Percentiles rank a stretch among this genome's conserved stretches.
Conservation (phyloP, 2,329 filamentous ascomycete species). For the Alternaria tenuissima region DNA sequence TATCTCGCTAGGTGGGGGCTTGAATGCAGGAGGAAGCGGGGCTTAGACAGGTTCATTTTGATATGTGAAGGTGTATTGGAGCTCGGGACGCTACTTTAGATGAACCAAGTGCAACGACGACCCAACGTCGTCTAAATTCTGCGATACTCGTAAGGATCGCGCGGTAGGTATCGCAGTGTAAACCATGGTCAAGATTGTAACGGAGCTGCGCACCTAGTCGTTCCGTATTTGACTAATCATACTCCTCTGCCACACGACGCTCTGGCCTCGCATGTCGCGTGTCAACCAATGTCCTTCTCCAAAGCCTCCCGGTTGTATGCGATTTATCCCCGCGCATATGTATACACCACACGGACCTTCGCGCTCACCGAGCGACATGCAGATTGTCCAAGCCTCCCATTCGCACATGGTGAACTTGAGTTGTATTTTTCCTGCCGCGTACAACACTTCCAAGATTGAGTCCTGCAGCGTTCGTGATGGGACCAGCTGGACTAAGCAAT, state of each 20-base stretch:
- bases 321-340: constrained; percentile 20
- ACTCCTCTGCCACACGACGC: not conserved
- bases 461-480: constrained; percentile 5
- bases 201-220: constrained; percentile 29
- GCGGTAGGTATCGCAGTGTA: constrained; percentile 2
- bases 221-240: constrained; percentile 18
- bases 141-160: constrained; percentile 12
- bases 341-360: constrained; percentile 33
- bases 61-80: constrained; percentile 17
- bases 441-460: constrained; percentile 4
- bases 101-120: constrained; percentile 30
- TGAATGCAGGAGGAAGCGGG: constrained; percentile 19
- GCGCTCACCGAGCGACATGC: constrained; percentile 27
- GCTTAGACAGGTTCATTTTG: constrained; percentile 15
- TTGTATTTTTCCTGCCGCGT: constrained; percentile 23
- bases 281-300: constrained; percentile 20
- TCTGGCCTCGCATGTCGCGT: constrained; percentile 19
- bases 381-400: constrained; percentile 24
- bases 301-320: constrained; percentile 21
- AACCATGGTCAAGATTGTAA: not conserved
- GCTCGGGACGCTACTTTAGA: constrained; percentile 36
- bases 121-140: constrained; percentile 20
- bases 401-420: constrained; percentile 21
- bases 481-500: not conserved
- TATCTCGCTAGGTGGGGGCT: constrained; percentile 18